A percentile compares a stretch with the other conserved stretches of the same genome.
Evolutionary conservation across 1,139 yeast genomes (phyloP).

Genomic region (Yamadazyma diospyri): DNA sequence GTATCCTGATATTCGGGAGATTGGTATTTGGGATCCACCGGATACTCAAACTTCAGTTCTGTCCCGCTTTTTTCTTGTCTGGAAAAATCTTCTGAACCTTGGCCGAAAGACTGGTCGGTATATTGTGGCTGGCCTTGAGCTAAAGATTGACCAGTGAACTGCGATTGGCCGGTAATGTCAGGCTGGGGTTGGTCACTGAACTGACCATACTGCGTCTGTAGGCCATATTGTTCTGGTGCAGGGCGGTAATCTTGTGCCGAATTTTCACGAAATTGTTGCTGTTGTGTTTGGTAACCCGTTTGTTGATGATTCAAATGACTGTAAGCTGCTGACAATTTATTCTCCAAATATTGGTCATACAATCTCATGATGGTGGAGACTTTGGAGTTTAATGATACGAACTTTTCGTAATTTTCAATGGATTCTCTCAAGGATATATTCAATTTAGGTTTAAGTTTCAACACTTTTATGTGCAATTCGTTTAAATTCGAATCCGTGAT

Average conservation of each 20-base stretch:
- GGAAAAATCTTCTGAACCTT: no score
- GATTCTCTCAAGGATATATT: slow-evolving; percentile 63
- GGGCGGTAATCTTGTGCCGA: not conserved
- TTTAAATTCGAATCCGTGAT: slow-evolving; percentile 60
- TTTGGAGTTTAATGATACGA: slow-evolving; percentile 78
- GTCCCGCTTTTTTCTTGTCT: no score
- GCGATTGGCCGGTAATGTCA: slow-evolving; percentile 1
- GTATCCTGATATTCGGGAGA: no score
- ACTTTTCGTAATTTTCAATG: slow-evolving; percentile 62
- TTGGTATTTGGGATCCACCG: no score
- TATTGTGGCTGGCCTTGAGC: no score
- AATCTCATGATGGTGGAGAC: slow-evolving; percentile 73
- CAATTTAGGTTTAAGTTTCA: slow-evolving; percentile 70
- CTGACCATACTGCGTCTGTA: not conserved
- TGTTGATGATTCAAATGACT: slow-evolving; percentile 14
- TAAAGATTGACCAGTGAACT: slow-evolving; percentile 3
- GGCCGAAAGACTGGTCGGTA: no score
- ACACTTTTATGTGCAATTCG: slow-evolving; percentile 61
- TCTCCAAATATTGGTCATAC: slow-evolving; percentile 77
- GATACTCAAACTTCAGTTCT: no score
- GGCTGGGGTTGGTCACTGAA: no score
- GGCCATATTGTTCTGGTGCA: not conserved
- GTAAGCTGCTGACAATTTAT: slow-evolving; percentile 52
- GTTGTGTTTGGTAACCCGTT: not conserved
- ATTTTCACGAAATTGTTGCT: not conserved